Evolutionary conservation across 306 rosid species (phyloP).

Genomic region (Cyclanthera cordifolia): DNA sequence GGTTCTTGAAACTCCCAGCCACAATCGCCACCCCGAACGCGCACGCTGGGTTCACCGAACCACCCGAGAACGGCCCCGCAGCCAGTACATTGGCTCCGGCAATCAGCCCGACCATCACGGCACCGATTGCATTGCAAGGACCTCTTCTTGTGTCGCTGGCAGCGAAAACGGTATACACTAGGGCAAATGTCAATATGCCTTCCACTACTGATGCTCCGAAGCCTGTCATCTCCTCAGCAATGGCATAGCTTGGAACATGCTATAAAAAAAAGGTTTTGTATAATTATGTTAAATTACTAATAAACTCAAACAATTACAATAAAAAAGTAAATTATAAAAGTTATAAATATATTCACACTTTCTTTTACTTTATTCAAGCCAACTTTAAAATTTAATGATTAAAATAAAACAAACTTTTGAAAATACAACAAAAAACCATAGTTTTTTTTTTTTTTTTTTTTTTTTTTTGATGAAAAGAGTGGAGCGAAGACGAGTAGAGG

Average conservation of each 20-base stretch:
- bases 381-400: no score
- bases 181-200: slow-evolving; percentile 50
- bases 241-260: slow-evolving; percentile 51
- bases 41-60: slow-evolving; percentile 78
- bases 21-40: slow-evolving; percentile 69
- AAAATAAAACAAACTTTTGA: no score
- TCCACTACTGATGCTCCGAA: slow-evolving; percentile 84
- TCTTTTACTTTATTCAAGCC: no score
- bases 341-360: no score
- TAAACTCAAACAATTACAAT: no score
- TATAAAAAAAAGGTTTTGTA: neutral
- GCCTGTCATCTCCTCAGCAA: slow-evolving; percentile 79
- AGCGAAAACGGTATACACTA: slow-evolving; percentile 63
- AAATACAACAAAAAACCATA: no score
- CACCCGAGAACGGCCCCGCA: slow-evolving; percentile 76
- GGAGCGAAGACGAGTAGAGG: no score
- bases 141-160: slow-evolving; percentile 60
- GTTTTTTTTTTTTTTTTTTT: no score
- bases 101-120: slow-evolving; percentile 45
- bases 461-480: no score
- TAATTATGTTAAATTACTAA: no score
- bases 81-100: slow-evolving; percentile 63
- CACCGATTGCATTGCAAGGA: slow-evolving; percentile 34
- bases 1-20: slow-evolving; percentile 67
- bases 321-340: no score